These are phyloP conservation scores for Cercophora samala DNA, from an alignment of 495 filamentous ascomycete genomes.

Conservation along the genomic window DNA sequence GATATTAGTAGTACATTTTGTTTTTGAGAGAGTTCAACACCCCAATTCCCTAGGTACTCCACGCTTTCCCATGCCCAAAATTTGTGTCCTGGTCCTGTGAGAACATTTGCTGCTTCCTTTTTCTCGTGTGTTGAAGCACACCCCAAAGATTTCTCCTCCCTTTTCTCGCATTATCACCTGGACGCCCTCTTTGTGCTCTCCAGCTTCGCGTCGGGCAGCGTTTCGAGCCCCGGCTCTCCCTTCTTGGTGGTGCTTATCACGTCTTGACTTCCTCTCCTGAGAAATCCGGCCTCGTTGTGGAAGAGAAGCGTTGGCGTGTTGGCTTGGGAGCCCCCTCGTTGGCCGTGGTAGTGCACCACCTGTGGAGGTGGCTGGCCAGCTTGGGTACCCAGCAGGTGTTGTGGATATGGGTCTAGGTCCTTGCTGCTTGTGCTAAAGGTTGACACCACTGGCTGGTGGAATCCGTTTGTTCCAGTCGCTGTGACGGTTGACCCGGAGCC, in stretches of 20 bases:
- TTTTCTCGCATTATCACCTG: conserved; percentile 12
- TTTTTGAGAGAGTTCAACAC: not conserved
- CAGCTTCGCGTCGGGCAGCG: conserved; percentile 38
- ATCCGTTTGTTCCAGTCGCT: conserved; percentile 41
- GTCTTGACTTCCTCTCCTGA: conserved; percentile 44
- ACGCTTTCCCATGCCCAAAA: not conserved
- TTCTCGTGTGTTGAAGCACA: not conserved
- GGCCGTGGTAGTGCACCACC: conserved; percentile 60
- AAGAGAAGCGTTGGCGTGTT: conserved; percentile 54
- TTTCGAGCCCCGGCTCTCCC: conserved; percentile 35
- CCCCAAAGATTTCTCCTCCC: not conserved
- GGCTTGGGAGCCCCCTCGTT: conserved; percentile 56
- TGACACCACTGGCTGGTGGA: conserved; percentile 64
- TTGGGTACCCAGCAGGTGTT: conserved; percentile 56
- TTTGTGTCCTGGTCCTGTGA: not conserved
- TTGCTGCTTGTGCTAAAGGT: conserved; percentile 75
- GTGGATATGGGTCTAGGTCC: conserved; percentile 68
- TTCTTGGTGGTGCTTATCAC: conserved; percentile 23
- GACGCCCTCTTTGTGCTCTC: conserved; percentile 24
- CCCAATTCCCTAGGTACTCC: not conserved
- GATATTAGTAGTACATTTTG: conserved; percentile 8
- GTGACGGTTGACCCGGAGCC: conserved; percentile 28
- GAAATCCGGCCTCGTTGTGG: conserved; percentile 37
- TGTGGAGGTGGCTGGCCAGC: conserved; percentile 58
- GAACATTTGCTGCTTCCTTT: not conserved